phyloP scores from a whole-genome alignment of 2,329 filamentous ascomycete genomes.

The Aquanectria penicillioides region DNA sequence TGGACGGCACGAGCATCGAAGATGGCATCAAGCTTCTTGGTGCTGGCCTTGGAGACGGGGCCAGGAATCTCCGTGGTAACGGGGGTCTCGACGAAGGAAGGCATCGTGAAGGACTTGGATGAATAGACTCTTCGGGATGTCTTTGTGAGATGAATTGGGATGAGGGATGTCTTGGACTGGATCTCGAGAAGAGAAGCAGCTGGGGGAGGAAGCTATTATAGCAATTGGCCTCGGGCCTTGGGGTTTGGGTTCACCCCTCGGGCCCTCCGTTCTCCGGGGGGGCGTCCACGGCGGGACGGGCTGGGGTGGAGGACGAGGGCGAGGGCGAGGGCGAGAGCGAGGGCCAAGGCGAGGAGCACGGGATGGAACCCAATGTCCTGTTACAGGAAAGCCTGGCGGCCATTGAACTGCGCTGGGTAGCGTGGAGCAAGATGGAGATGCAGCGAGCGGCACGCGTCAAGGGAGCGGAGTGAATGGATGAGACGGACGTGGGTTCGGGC shows the following conservation, averaged over 20 bases:
- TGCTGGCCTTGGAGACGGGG: slow-evolving; percentile 50
- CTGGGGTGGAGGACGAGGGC: slow-evolving; percentile 23
- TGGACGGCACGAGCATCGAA: slow-evolving; percentile 63
- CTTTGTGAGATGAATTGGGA: slow-evolving; percentile 23
- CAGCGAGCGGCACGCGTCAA: not conserved
- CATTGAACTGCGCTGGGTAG: slow-evolving; percentile 22
- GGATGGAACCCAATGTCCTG: slow-evolving; percentile 16
- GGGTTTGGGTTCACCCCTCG: not conserved
- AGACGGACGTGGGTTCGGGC: slow-evolving; percentile 3
- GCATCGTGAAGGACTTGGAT: slow-evolving; percentile 41
- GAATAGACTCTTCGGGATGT: too few relatives aligned
- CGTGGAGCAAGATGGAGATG: not conserved
- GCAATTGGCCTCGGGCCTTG: slow-evolving; percentile 25
- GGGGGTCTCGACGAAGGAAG: slow-evolving; percentile 45
- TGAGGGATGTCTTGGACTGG: slow-evolving; percentile 27
- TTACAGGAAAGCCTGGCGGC: slow-evolving; percentile 25
- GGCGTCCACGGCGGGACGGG: too few relatives aligned
- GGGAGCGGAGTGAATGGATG: not conserved
- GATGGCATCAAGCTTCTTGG: slow-evolving; percentile 56
- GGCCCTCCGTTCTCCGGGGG: not conserved
- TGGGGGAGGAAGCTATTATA: slow-evolving; percentile 42
- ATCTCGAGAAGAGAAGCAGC: slow-evolving; percentile 24
- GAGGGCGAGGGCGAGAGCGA: slow-evolving; percentile 5
- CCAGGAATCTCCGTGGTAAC: slow-evolving; percentile 52
- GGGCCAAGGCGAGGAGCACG: not conserved